Conservation (phyloP, 495 filamentous ascomycete species). For the Xylaria bambusicola region DNA sequence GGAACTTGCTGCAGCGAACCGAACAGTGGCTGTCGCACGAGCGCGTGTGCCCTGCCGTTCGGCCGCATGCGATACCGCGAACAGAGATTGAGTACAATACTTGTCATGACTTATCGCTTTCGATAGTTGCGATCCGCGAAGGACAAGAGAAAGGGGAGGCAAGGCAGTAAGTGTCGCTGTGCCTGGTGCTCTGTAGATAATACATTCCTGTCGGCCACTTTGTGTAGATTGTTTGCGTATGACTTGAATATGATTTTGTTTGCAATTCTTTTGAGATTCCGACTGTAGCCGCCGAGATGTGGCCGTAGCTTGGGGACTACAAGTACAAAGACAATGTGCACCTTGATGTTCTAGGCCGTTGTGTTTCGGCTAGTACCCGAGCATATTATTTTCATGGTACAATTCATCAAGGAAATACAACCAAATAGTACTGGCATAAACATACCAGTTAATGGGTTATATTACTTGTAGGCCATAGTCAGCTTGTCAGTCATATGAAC, state of each 20-base stretch:
- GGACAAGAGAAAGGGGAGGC: too few species aligned
- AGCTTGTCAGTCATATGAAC: background rate
- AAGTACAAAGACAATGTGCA: background rate
- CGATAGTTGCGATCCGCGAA: too few species aligned
- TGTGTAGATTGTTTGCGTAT: background rate
- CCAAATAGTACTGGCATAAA: background rate
- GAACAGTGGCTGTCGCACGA: too few species aligned
- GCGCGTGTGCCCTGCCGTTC: too few species aligned
- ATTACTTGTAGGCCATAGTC: background rate
- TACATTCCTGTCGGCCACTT: constrained; percentile 4
- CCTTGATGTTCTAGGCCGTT: background rate
- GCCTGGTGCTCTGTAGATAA: too few species aligned
- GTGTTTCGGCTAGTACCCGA: constrained; percentile 6
- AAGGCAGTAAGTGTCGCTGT: too few species aligned
- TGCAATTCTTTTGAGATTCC: background rate
- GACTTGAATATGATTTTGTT: constrained; percentile 1
- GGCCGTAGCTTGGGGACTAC: constrained; percentile 3
- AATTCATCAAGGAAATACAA: too few species aligned
- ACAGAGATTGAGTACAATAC: background rate
- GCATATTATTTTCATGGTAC: background rate
- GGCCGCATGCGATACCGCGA: background rate
- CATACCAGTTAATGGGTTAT: background rate
- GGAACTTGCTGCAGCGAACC: too few species aligned
- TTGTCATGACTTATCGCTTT: too few species aligned
- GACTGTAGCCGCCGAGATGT: constrained; percentile 12